Conservation (phyloP, 108 stramenopile species). For the Skeletonema marinoi region DNA sequence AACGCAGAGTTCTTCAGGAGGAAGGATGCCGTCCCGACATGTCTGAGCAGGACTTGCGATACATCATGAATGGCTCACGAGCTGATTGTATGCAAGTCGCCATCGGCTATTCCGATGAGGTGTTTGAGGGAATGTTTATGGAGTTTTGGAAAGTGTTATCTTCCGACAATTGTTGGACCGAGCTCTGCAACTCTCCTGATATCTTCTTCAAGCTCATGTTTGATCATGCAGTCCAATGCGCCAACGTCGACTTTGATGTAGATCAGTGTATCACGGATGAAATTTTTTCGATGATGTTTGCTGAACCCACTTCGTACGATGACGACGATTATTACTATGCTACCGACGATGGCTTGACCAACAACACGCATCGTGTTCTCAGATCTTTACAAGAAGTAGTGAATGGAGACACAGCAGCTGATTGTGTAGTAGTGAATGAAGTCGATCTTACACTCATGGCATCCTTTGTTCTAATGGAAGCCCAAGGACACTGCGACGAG, state of each 20-base stretch:
- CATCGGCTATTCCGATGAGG: not conserved
- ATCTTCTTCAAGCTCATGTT: not conserved
- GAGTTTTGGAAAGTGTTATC: not conserved
- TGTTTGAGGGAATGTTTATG: not conserved
- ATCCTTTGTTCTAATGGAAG: conserved; percentile 9
- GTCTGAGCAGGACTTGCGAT: not conserved
- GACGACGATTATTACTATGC: not conserved
- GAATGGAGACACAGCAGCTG: not conserved
- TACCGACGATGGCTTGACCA: not conserved
- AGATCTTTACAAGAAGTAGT: not conserved
- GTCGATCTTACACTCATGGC: not conserved
- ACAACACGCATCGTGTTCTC: not conserved
- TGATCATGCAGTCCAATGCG: conserved; percentile 2
- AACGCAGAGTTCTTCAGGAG: not conserved
- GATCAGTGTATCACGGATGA: conserved; percentile 23
- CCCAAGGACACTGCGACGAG: conserved; percentile 7
- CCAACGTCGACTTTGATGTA: conserved; percentile 23
- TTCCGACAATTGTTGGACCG: not conserved
- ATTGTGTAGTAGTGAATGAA: not conserved
- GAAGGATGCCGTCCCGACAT: not conserved
- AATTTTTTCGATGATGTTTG: not conserved
- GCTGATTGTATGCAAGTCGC: not conserved
- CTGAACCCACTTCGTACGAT: not conserved
- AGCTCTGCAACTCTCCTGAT: not conserved
- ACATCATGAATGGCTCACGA: not conserved